Percentiles rank a stretch among this genome's conserved stretches.
Conservation (phyloP, 306 rosid genomes). For the Dryas drummondii region DNA sequence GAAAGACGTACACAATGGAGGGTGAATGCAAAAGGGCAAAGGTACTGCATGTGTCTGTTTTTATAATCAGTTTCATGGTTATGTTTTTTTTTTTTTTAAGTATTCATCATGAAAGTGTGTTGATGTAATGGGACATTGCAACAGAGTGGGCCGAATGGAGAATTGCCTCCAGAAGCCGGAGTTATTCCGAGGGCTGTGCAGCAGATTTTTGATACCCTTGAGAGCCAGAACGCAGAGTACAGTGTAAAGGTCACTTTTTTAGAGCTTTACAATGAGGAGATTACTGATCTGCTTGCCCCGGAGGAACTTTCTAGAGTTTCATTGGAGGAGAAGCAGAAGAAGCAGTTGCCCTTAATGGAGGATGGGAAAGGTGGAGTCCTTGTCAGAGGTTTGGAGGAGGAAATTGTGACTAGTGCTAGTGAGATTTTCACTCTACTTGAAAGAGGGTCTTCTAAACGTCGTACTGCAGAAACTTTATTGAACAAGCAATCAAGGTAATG, state of each 20-base stretch:
- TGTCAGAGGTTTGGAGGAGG: constrained; percentile 89
- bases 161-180: constrained; percentile 84
- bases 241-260: constrained; percentile 91
- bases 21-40: constrained; percentile 89
- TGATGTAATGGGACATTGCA: constrained; percentile 11
- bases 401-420: constrained; percentile 84
- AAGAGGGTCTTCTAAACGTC: constrained; percentile 91
- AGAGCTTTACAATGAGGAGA: constrained; percentile 90
- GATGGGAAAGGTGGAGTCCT: constrained; percentile 99
- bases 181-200: constrained; percentile 92
- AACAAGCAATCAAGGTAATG: constrained; percentile 91
- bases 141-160: constrained; percentile 87
- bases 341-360: constrained; percentile 93
- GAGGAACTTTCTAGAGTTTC: constrained; percentile 69
- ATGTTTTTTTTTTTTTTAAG: not conserved
- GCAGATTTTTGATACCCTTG: constrained; percentile 93
- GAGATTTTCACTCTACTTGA: constrained; percentile 85
- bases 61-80: not conserved
- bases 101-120: not conserved
- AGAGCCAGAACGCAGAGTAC: constrained; percentile 86
- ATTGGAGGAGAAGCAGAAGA: constrained; percentile 83
- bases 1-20: constrained; percentile 94
- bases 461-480: constrained; percentile 92
- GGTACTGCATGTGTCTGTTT: constrained; percentile 40
- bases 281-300: constrained; percentile 91